Base-by-base conservation (phyloP, 2,329 filamentous ascomycete species). In the Dendrostoma leiphaemia region DNA sequence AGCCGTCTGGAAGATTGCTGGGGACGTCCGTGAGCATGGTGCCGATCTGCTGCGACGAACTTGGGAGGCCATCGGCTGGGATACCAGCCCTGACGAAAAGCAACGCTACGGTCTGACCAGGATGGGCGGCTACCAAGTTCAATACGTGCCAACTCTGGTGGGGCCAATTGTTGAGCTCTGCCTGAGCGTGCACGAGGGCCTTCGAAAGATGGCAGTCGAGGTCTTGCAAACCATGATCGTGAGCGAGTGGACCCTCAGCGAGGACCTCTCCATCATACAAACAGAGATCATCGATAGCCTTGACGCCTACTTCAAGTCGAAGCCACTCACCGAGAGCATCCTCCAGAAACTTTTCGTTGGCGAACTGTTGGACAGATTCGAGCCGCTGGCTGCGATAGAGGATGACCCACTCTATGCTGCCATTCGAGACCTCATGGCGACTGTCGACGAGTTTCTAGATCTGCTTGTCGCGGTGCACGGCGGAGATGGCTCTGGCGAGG, bases 1-100 rank as follows among this genome's bases (percentile, higher is more conserved):
- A 52, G 93, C 94, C 1, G 93, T 97, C 1, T 99, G 95, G 94
- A 99, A 97, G 74, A 97, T 99, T 67, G 94, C 93, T 4, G 94
- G 94, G 6, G 95, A 99, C 71, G 91, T 99, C 48, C 83, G 94
- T 53, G 92, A 97, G 69, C 83, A 91, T 60, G 94, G 95, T 15
- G 93, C 94, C 4, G 89, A 93, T 48, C 77, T 99, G 8, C 76
- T 99, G 31, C 84, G 88, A 57, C 82, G 84, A 26, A 93, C 89
- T 6, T 99, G 94, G 94, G 90, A 96, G 66, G 89, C 91, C 17
- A 95, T 99, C 58, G 94, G 95, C 12, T 99, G 94, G 94, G 93
- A 99, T 63, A 90, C 91, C 0, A 90, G 82, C 29, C 71, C 79
- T 1, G 93, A 97, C 56, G 92, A 97, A 67, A 82, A 83, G 60